Evolutionary conservation across 257 asterid species (phyloP), one percentile per base, ranked within the genome.

Genomic region (Petunia axillaris): DNA sequence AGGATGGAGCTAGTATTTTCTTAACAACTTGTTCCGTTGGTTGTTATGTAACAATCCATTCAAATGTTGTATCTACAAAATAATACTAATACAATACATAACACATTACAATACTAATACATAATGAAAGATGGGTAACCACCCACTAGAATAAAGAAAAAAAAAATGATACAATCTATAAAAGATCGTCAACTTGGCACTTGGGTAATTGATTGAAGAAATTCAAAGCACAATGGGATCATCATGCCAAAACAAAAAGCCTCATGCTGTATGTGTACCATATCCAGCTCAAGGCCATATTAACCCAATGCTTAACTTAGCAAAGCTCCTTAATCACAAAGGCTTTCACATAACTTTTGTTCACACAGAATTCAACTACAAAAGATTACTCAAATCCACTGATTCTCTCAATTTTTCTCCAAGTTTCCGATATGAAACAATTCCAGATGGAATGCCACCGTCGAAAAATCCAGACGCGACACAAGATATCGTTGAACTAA

Each of bases 281-380:
- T 60, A 57, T 60, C 85, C 85, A 38, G 68, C 68, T 57, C 85
- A 82, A 63, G 80, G 85, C 48, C 85, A 82, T 58, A 60, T 78
- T 4, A 48, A 67, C 50, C 80, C 82, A 2, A 82, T 82, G 82
- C 54, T 79, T 10, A 82, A 60, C 52, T 37, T 82, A 41, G 82
- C 85, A 8, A 70, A 82, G 54, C 50, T 78, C 3, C 80, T 82
- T 50, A 65, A 73, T 60, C 52, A 38, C 77, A 78, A 62, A 44
- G 85, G 85, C 43, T 82, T 78, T 62, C 63, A 78, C 66, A 79
- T 82, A 44, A 82, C 85, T 1, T 82, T 68, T 64, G 85, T 82
- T 1, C 82, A 78, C 76, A 78, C 85, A 35, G 85, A 82, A 40
- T 82, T 58, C 36, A 82, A 82, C 53, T 82, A 82, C 62, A 78